Base-by-base conservation (phyloP, 129 eudicot species). In the Lactuca sativa region DNA sequence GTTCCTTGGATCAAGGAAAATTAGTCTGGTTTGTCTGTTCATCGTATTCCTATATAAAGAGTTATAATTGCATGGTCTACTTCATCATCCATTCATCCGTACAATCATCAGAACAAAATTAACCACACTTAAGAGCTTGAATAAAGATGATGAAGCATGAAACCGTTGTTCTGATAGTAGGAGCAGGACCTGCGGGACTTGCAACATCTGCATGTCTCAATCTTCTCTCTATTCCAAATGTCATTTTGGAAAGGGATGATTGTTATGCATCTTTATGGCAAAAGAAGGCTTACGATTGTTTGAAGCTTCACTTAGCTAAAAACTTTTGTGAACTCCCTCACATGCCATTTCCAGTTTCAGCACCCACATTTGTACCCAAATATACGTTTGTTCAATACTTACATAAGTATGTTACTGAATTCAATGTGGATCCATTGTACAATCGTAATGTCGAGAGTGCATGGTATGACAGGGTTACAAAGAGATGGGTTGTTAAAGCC, bases 151-250 rank as follows among this genome's bases (percentile, higher is more conserved):
- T 25, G 9, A 73, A 59, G 56, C 79, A 81, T 53, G 81, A 80
- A 21, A 78, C 82, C 0, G 56, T 58, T 59, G 89, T 81, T n/a
- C 54, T 86, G n/a, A 81, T 86, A 3, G 79, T 86, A 0, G 88
- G 92, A n/a, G 91, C 88, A 3, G 88, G 91, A 18, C 86, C 91
- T 3, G 76, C 88, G 0, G 89, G 92, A 14, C 60, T 86, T 9
- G 89, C 89, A 64, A 69, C 76, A 13, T 78, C 93, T 4, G 86
- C 86, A 32, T 86, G 89, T 57, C 80, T 86, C 17, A 84, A 79
- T 62, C 77, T 59, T 25, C 63, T 74, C 6, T 64, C 70, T 0
- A 81, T 84, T 0, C 86, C 89, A 17, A 76, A 74, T 13, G 38
- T 87, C 6, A 51, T 87, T 47, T 44, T 87, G 4, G 93, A 87